phyloP scores from a whole-genome alignment of 768 basidiomycete species.

The Boletus sensibilis region DNA sequence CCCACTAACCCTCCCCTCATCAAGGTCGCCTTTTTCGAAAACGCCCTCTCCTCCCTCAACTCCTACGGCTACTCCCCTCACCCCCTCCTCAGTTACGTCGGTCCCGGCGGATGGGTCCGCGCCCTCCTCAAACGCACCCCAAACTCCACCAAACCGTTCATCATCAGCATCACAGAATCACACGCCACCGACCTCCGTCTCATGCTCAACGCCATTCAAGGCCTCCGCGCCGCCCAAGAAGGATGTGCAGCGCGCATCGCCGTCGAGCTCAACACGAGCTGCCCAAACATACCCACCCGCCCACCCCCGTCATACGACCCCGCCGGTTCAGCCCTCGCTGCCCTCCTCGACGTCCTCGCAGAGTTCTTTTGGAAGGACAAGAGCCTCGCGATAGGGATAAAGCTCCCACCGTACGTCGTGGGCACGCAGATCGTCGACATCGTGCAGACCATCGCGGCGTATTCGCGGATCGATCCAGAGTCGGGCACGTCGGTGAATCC shows the following conservation, averaged over 20 bases:
- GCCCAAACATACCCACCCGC: slow-evolving; percentile 68
- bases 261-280: slow-evolving; percentile 81
- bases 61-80: slow-evolving; percentile 87
- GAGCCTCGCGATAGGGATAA: slow-evolving; percentile 67
- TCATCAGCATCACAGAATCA: slow-evolving; percentile 77
- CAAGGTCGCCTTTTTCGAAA: slow-evolving; percentile 61
- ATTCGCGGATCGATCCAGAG: slow-evolving; percentile 27
- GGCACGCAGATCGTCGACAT: slow-evolving; percentile 58
- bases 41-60: slow-evolving; percentile 64
- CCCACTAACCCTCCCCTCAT: slow-evolving; percentile 8
- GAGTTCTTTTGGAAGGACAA: slow-evolving; percentile 48
- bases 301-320: slow-evolving; percentile 70
- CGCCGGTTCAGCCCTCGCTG: slow-evolving; percentile 37
- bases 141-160: slow-evolving; percentile 57
- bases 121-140: slow-evolving; percentile 39
- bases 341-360: slow-evolving; percentile 56
- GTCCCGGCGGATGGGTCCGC: slow-evolving; percentile 47
- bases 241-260: slow-evolving; percentile 48
- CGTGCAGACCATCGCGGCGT: slow-evolving; percentile 44
- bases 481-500: slow-evolving; percentile 37
- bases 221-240: slow-evolving; percentile 43
- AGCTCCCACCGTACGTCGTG: slow-evolving; percentile 75
- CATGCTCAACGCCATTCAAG: slow-evolving; percentile 63
- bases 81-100: slow-evolving; percentile 62
- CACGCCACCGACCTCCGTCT: slow-evolving; percentile 45